Base-by-base conservation (phyloP, 805 yeast genomes). In the Yamadazyma takamatsuzukensis region DNA sequence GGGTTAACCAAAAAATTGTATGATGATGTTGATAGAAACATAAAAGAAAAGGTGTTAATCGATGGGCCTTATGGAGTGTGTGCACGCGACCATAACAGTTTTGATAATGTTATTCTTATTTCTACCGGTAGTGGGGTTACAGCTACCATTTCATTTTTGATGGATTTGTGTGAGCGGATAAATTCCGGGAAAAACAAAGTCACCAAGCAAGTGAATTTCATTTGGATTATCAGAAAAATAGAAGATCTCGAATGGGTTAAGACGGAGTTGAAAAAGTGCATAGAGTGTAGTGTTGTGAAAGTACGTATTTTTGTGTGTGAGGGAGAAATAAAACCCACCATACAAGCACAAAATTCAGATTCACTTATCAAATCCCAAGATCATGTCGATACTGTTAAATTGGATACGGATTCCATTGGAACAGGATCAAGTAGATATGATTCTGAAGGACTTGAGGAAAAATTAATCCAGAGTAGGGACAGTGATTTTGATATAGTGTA, bases 41-140 rank as follows among this genome's bases (percentile, higher is more conserved):
- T 49, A 0, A 41, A 46, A 11, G 53, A 53, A 31, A 54, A 53
- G 21, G 69, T 71, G 1, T 65, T 40, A 36, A 47, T 72, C 13
- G 81, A 76, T 44, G 82, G 82, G 1, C 78, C 82, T 4, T 76
- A 73, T 38, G 80, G 82, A 12, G 80, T 80, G 1, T 43, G 68
- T 29, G 43, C 58, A 11, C 59, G 82, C 45, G 71, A 72, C 39
- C 50, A 56, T 5, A 41, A 61, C 14, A 50, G 71, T 1, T 76
- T 76, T 45, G 70, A 70, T 27, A 61, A 66, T 27, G 51, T 70
- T 6, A 47, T 58, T 7, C 44, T 74, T 15, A 13, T 72, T 2
- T 54, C 74, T 15, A 54, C 74, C 1, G 82, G 82, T 4, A 63
- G 72, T 28, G 81, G 82, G 25, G 63, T 75, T 11, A 61, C 78